Evolutionary conservation across 2,329 filamentous ascomycete genomes (phyloP), one percentile per base, ranked within the genome.

Genomic region (Colletotrichum sp.): DNA sequence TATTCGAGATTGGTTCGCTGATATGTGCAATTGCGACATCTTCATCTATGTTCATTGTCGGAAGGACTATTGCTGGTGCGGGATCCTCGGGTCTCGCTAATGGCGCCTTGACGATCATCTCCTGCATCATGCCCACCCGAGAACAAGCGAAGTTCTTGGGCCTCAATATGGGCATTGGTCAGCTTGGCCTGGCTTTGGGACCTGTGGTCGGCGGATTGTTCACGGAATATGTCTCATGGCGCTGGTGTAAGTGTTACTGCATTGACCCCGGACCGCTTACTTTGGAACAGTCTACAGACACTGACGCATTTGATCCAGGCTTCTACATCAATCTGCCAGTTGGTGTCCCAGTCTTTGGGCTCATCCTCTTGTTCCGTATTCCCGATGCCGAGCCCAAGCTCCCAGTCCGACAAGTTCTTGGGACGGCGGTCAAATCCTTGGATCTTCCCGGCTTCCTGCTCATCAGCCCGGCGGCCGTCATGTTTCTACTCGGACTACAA

Each of bases 1-100:
- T 91, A 55, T 92, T 93, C 76, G 90, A 92, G 79, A 26, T 91
- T 1, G 91, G 91, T 3, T 90, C 88, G 0, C 78, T 90, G 5
- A 81, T 93, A n/a, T 92, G 90, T 76, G 91, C 83, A 71, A 77
- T 86, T 67, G 87, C 90, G 0, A 83, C 80, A 1, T 88, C 85
- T 12, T 90, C 89, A 0, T 78, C 82, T 0, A 89, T 89, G 84
- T 86, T 92, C 68, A 92, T 92, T 68, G 80, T 88, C 10, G 90
- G 90, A 2, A 87, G 91, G 6, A 88, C 89, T 4, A 81, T 92
- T 4, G 88, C 90, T 0, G 91, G 91, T 0, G 77, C 88, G 0
- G 91, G 91, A 2, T 85, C 85, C 2, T 86, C 90, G 2, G 91
- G 88, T 0, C 77, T 92, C 4, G 84, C 87, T 71, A 90, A 87